Evolutionary conservation across 371 early-diverging fungal genomes (phyloP), one percentile per base, ranked within the genome.

Genomic region (Blastocladiella emersonii): DNA sequence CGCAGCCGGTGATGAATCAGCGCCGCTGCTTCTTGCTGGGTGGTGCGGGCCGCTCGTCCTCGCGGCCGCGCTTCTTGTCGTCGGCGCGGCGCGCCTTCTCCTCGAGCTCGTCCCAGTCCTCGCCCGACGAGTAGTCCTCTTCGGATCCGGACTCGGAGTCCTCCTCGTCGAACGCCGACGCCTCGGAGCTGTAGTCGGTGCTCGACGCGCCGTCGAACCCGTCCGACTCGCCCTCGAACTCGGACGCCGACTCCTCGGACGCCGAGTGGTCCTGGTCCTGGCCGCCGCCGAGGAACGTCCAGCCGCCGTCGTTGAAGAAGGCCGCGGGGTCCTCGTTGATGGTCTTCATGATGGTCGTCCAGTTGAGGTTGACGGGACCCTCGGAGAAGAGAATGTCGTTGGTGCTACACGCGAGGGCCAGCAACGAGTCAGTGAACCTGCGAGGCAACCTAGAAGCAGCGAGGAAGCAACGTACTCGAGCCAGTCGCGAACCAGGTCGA

Each of bases 261-360:
- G 65, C 75, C 45, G 34, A 27, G 3, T 25, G 19, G n/a, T 74
- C 76, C 37, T 75, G 73, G 70, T 87, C 88, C 57, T 76, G 74
- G 39, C 87, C 88, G 25, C 77, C 72, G n/a, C 80, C 85, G 71
- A 92, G 74, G 78, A 94, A 93, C 56, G 78, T 75, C 99, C 99
- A 99, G 32, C 96, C 99, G 53, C 98, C 99, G 48, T 89, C 86
- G 64, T 85, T 84, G 76, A 90, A 99, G 76, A 99, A 99, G 34
- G 82, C 90, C 15, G 85, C 88, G 0, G 99, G 98, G 70, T 98
- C 93, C 43, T 93, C 89, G 67, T 90, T 89, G 57, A 99, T 89
- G 0, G 97, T 98, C 73, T 95, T 98, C 93, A 99, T 92, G 70
- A 99, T 98, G 72, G 88, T 89, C 19, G 86, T 75, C 99, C 99